A percentile compares a stretch with the other conserved stretches of the same genome.
phyloP scores from a whole-genome alignment of 2,329 filamentous ascomycete species.

The Aspergillus sp. region DNA sequence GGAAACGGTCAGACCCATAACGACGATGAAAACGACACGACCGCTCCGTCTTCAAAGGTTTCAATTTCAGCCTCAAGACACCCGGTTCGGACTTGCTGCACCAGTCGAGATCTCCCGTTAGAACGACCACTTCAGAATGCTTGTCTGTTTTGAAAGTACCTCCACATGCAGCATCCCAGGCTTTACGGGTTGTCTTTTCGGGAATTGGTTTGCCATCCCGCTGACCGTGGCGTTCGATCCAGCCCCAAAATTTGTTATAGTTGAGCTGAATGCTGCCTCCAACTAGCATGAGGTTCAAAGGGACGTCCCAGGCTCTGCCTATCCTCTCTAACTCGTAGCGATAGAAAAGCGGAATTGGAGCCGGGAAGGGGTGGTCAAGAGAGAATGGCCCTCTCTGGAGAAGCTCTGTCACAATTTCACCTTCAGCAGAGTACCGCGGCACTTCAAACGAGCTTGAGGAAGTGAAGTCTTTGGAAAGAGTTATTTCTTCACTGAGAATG shows the following conservation, averaged over 20 bases:
- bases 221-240: conserved; percentile 27
- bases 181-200: conserved; percentile 30
- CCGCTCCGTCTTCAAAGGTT: conserved; percentile 42
- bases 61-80: conserved; percentile 41
- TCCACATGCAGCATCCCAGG: conserved; percentile 37
- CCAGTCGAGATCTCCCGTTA: conserved; percentile 45
- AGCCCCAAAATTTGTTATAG: conserved; percentile 37
- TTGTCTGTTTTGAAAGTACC: conserved; percentile 33
- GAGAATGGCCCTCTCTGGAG: conserved; percentile 39
- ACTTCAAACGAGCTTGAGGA: background rate
- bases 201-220: conserved; percentile 26
- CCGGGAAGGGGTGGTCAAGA: conserved; percentile 23
- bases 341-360: conserved; percentile 32
- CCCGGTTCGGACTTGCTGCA: conserved; percentile 30
- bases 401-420: conserved; percentile 30
- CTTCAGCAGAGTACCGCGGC: conserved; percentile 15
- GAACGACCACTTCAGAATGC: conserved; percentile 39
- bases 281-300: conserved; percentile 30
- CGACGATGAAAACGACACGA: conserved; percentile 48
- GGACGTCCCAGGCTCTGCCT: conserved; percentile 29
- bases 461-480: background rate
- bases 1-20: conserved; percentile 49
- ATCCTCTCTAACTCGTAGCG: conserved; percentile 42
- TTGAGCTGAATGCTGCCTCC: conserved; percentile 24
- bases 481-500: conserved; percentile 17